These are phyloP conservation scores for Xylariaceae sp. DNA, from an alignment of 2,329 filamentous ascomycete genomes.

Conservation along the genomic window DNA sequence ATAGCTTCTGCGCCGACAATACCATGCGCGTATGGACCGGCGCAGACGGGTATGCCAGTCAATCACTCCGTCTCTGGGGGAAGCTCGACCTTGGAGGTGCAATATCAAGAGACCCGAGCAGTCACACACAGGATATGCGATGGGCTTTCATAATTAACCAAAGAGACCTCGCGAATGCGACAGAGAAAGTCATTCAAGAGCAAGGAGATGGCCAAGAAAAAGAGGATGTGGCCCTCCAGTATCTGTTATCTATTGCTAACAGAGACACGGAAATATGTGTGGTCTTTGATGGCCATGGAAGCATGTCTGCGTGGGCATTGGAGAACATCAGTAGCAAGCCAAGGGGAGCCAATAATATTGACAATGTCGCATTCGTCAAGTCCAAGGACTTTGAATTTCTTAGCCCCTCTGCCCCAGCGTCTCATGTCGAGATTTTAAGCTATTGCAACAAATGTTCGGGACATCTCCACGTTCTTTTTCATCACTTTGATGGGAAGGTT, in stretches of 20 bases:
- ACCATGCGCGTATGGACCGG: conserved; percentile 84
- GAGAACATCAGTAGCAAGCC: conserved; percentile 81
- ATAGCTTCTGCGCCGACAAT: conserved; percentile 85
- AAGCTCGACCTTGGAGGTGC: conserved; percentile 78
- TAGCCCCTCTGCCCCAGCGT: conserved; percentile 33
- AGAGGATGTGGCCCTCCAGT: conserved; percentile 77
- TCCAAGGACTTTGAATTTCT: conserved; percentile 58
- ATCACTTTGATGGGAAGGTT: conserved; percentile 85
- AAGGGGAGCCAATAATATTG: conserved; percentile 72
- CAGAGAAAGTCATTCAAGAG: conserved; percentile 75
- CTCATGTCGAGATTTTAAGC: conserved; percentile 72
- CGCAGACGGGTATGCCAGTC: conserved; percentile 72
- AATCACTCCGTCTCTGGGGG: conserved; percentile 80
- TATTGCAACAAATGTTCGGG: conserved; percentile 73
- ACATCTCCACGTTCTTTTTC: conserved; percentile 75
- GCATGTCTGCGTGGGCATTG: conserved; percentile 91
- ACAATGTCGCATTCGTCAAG: conserved; percentile 83
- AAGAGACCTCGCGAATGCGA: conserved; percentile 77
- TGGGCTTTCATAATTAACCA: conserved; percentile 86
- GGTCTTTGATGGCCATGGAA: conserved; percentile 80
- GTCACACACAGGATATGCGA: conserved; percentile 49
- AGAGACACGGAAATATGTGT: conserved; percentile 87
- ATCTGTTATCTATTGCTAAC: conserved; percentile 85
- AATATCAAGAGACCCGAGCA: conserved; percentile 57
- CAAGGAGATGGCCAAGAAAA: conserved; percentile 62